These are phyloP conservation scores for Cyamopsis tetragonoloba DNA, from an alignment of 306 rosid genomes.

Conservation along the genomic window DNA sequence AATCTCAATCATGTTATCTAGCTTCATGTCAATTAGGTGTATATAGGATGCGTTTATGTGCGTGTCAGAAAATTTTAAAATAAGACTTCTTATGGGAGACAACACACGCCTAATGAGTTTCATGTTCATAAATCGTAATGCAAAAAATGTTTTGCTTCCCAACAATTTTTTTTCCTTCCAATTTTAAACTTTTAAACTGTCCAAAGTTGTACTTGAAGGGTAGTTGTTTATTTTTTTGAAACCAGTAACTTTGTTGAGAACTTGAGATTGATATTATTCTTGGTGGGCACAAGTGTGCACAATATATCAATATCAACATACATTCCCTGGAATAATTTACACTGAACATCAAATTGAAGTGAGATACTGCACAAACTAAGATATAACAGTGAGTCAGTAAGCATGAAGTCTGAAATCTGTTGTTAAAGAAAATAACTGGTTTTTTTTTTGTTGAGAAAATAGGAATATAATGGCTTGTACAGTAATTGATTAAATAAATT, in stretches of 20 bases:
- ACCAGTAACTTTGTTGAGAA: not conserved
- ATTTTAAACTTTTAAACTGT: too few species aligned
- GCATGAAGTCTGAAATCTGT: not conserved
- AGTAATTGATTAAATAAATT: not conserved
- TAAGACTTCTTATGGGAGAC: too few species aligned
- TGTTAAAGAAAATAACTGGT: not conserved
- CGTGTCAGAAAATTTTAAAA: too few species aligned
- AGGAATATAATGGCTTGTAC: not conserved
- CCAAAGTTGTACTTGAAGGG: too few species aligned
- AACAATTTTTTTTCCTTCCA: too few species aligned
- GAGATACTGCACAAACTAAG: not conserved
- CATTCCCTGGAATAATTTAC: not conserved
- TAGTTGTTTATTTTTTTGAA: too few species aligned
- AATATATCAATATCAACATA: not conserved
- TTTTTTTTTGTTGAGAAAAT: not conserved
- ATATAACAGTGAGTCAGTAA: not conserved
- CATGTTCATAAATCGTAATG: too few species aligned
- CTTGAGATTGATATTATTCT: too few species aligned
- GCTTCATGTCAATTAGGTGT: not conserved
- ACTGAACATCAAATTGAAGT: not conserved
- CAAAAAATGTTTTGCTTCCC: too few species aligned
- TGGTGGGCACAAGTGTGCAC: not conserved
- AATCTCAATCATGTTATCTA: not conserved
- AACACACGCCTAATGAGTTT: too few species aligned
- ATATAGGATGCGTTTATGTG: too few species aligned